Evolutionary conservation across 1,284 basidiomycete genomes (phyloP).

Genomic region (Trichosporon sp.): DNA sequence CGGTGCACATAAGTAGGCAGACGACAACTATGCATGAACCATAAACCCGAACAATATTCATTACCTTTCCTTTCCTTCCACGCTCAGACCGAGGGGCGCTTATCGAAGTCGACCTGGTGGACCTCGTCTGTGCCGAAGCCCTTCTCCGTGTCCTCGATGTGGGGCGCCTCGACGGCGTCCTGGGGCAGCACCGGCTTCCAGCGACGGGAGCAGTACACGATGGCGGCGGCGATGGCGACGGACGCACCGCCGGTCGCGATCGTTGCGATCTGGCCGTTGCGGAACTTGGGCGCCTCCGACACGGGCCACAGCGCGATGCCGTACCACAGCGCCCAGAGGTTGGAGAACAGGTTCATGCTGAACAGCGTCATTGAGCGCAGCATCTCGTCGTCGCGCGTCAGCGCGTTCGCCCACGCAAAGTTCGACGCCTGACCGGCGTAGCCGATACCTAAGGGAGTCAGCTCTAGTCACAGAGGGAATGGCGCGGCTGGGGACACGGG

Average conservation of each 20-base stretch:
- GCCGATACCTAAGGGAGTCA: constrained; percentile 24
- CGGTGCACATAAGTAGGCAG: neutral
- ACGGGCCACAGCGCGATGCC: constrained; percentile 39
- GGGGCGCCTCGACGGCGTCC: constrained; percentile 1
- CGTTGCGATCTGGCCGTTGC: constrained; percentile 42
- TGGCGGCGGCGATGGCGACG: constrained; percentile 27
- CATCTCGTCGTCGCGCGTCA: constrained; percentile 42
- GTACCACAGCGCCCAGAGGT: constrained; percentile 38
- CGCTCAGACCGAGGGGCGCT: neutral
- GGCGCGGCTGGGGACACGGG: too few species aligned
- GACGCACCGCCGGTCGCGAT: constrained; percentile 32
- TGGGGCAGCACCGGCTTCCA: constrained; percentile 21
- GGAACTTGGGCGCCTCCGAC: constrained; percentile 33
- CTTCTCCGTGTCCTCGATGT: constrained; percentile 8
- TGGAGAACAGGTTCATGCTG: constrained; percentile 34
- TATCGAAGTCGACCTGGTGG: neutral
- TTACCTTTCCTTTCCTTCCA: neutral
- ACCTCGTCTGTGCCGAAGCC: neutral
- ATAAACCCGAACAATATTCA: neutral
- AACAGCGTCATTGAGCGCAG: constrained; percentile 39
- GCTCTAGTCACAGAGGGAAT: neutral
- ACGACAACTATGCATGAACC: neutral
- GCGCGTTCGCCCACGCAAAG: constrained; percentile 44
- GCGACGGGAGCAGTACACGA: constrained; percentile 29
- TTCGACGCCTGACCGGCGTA: constrained; percentile 45